These are phyloP conservation scores for Brettanomyces anomalus DNA, from an alignment of 805 yeast species.

Conservation along the genomic window DNA sequence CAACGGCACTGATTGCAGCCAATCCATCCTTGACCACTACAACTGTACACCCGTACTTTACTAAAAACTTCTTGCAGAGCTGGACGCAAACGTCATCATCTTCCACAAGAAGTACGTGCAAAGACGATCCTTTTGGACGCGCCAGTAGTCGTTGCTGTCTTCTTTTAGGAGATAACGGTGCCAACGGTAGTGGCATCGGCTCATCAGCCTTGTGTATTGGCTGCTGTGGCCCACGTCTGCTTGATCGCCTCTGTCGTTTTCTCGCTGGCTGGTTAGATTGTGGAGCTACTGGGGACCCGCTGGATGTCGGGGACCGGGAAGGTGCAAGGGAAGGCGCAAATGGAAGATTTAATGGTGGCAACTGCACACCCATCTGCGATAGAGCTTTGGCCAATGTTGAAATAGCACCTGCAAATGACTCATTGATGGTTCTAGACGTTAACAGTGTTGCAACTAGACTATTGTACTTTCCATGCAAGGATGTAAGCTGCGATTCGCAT, in stretches of 20 bases:
- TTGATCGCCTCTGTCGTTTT: not conserved
- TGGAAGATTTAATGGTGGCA: conserved; percentile 59
- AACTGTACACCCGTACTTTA: conserved; percentile 85
- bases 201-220: conserved; percentile 6
- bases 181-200: conserved; percentile 2
- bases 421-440: conserved; percentile 46
- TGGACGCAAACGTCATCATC: conserved; percentile 79
- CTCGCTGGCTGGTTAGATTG: not conserved
- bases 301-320: not conserved
- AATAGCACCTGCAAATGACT: conserved; percentile 45
- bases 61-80: conserved; percentile 71
- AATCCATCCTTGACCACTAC: conserved; percentile 91
- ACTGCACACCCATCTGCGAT: conserved; percentile 50
- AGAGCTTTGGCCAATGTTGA: conserved; percentile 40
- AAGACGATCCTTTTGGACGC: conserved; percentile 29
- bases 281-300: not conserved
- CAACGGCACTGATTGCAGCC: conserved; percentile 72
- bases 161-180: conserved; percentile 5
- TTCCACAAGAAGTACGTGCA: conserved; percentile 70
- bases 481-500: conserved; percentile 27
- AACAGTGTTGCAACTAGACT: conserved; percentile 55
- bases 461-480: conserved; percentile 49
- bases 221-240: conserved; percentile 1
- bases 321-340: conserved; percentile 10
- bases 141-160: conserved; percentile 12